phyloP scores from a whole-genome alignment of 768 basidiomycete genomes.

The Collybia sp. region DNA sequence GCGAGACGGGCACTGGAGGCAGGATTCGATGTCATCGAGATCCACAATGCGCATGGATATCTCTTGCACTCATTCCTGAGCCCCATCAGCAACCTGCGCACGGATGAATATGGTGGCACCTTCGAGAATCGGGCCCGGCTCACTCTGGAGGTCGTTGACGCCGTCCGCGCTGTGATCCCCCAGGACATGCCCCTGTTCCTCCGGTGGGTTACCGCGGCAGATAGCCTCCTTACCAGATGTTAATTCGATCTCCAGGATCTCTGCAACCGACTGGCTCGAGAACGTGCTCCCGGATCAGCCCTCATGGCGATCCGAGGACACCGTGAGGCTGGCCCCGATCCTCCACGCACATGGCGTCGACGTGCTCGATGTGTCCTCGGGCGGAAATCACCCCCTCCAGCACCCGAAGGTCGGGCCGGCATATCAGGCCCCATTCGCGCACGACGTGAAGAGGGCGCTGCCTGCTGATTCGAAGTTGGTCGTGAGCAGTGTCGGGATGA shows the following conservation, averaged over 20 bases:
- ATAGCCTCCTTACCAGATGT: background rate
- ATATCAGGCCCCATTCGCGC: slow-evolving; percentile 31
- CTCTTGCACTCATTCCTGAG: slow-evolving; percentile 39
- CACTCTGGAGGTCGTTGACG: slow-evolving; percentile 43
- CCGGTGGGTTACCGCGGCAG: slow-evolving; percentile 28
- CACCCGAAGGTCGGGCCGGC: background rate
- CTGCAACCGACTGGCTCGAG: slow-evolving; percentile 59
- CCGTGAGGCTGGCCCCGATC: slow-evolving; percentile 40
- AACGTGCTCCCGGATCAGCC: slow-evolving; percentile 40
- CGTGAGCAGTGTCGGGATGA: slow-evolving; percentile 48
- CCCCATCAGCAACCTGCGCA: slow-evolving; percentile 42
- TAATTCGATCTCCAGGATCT: slow-evolving; percentile 26
- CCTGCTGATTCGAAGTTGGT: slow-evolving; percentile 32
- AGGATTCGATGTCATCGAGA: slow-evolving; percentile 40
- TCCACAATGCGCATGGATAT: slow-evolving; percentile 47
- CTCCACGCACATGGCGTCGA: slow-evolving; percentile 54
- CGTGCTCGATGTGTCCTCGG: slow-evolving; percentile 55
- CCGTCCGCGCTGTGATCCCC: slow-evolving; percentile 43
- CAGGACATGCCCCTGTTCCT: slow-evolving; percentile 50
- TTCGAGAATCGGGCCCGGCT: slow-evolving; percentile 53
- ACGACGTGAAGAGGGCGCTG: slow-evolving; percentile 42
- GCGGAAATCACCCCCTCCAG: slow-evolving; percentile 36
- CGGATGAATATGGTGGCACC: slow-evolving; percentile 49
- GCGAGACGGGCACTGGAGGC: slow-evolving; percentile 36
- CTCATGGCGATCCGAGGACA: slow-evolving; percentile 55